These are phyloP conservation scores for Neofusicoccum parvum DNA, from an alignment of 2,329 filamentous ascomycete species.

Conservation along the genomic window DNA sequence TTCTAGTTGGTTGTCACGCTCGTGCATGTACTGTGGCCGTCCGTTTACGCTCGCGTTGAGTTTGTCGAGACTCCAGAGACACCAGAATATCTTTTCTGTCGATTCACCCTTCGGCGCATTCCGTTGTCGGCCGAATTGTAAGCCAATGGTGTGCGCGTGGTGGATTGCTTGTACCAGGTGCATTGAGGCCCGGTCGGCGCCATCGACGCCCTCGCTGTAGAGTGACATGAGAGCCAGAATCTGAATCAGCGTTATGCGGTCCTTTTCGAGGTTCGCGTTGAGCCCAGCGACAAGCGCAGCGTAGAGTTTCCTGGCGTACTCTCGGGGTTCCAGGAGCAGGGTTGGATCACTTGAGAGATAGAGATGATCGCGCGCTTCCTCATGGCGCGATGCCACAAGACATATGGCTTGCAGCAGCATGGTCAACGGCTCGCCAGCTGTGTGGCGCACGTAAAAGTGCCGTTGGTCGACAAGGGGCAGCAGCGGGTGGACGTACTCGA, in stretches of 20 bases:
- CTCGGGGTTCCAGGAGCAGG: conserved; percentile 39
- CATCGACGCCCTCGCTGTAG: conserved; percentile 51
- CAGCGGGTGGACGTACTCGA: conserved; percentile 49
- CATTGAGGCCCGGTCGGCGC: conserved; percentile 50
- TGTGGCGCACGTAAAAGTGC: conserved; percentile 43
- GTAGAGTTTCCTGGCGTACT: conserved; percentile 50
- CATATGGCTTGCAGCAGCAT: conserved; percentile 50
- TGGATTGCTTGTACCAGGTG: conserved; percentile 52
- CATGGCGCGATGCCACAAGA: conserved; percentile 51
- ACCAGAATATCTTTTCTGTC: conserved; percentile 52
- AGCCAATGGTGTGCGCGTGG: conserved; percentile 51
- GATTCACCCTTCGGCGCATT: conserved; percentile 39
- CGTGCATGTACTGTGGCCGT: conserved; percentile 51
- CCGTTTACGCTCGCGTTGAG: conserved; percentile 52
- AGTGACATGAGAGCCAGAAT: conserved; percentile 50
- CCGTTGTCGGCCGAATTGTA: conserved; percentile 44
- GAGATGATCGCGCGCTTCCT: conserved; percentile 44
- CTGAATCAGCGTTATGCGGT: conserved; percentile 51
- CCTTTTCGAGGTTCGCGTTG: conserved; percentile 45
- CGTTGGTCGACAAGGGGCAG: conserved; percentile 50
- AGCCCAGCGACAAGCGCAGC: conserved; percentile 45
- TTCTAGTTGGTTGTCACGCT: conserved; percentile 49
- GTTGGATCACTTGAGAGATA: conserved; percentile 39
- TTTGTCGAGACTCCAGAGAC: conserved; percentile 52
- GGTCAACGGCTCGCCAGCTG: conserved; percentile 39